Evolutionary conservation across 257 asterid genomes (phyloP), one percentile per base, ranked within the genome.

Genomic region (Henckelia pumila): DNA sequence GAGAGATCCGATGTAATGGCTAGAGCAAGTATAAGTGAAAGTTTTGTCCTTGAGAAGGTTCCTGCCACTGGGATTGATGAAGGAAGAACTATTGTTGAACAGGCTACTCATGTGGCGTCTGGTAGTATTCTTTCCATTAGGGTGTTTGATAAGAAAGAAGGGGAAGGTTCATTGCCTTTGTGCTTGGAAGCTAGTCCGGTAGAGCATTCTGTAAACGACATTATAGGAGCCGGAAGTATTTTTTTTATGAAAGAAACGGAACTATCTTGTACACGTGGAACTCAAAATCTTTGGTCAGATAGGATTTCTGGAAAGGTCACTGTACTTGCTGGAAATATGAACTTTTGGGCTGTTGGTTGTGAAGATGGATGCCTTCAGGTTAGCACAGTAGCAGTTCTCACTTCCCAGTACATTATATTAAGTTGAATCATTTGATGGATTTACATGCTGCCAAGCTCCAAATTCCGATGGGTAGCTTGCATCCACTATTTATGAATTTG

Each of bases 291-390:
- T 66, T 94, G 99, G 99, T 86, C 96, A 23, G 99, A 94, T 71
- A 82, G 92, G 71, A 84, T 94, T 13, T 87, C 91, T 28, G 99
- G 95, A 22, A 88, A 85, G 77, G 96, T 91, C 49, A 86, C 95
- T 8, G 97, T 91, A 68, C 81, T 91, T 81, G 94, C 97, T 77
- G 99, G 99, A 68, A 94, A 94, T 85, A 79, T 85, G 37, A 91
- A 94, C 85, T 94, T 94, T 69, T 94, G 99, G 99, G 97, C 95
- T 30, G 95, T 88, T 53, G 97, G 99, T 11, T 88, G 95, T 83
- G 97, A 94, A 76, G 99, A 91, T 79, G 99, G 99, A 74, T 87
- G 91, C 22, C 79, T 94, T 67, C 99, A 94, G 96, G 99, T 88
- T 78, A 69, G 83, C 72, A 25, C 56, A 57, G 71, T 64, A 61